Evolutionary conservation across 2,329 filamentous ascomycete species (phyloP), one percentile per base, ranked within the genome.

Genomic region (Passalora sequoiae): DNA sequence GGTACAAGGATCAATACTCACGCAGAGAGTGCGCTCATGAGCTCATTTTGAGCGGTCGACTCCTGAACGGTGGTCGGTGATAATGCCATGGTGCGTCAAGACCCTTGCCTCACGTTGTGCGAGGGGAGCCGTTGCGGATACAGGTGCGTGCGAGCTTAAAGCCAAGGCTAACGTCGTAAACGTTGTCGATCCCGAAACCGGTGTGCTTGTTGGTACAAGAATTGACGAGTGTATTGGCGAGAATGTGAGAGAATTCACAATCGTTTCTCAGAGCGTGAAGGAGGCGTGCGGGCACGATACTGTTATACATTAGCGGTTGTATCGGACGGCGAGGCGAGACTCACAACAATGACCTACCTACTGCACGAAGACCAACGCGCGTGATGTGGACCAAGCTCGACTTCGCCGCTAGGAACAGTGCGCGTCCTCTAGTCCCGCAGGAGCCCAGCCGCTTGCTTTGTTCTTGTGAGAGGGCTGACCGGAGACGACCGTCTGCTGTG

Each of bases 11-110:
- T 41, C 30, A 20, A 44, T 40, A 58, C 70, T 58, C 65, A 73
- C 71, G 69, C 70, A 50, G 69, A 67, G 31, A 74, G 60, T 28
- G 69, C 69, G 40, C 63, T 66, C 61, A 70, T 66, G 31, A 74
- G 63, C 54, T 72, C 69, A 30, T 64, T 55, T 48, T 64, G 68
- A 43, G 68, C 63, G 39, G 62, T 58, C 39, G 68, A 62, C 64
- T 50, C 40, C 25, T 41, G 41, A 29, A 68, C 66, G 46, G 44
- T 46, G 44, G 43, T 54, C 25, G 50, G 39, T 25, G 50, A 53
- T 16, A 43, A 28, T 38, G 47, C 44, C 49, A 54, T 57, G 38
- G 40, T 42, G 41, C 37, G 42, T 19, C 38, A n/a, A 35, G 32
- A 37, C 20, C 12, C 24, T 21, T 31, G 33, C 27, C 29, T 43